These are phyloP conservation scores for Aphanomyces astaci DNA, from an alignment of 352 stramenopile species.

Conservation along the genomic window DNA sequence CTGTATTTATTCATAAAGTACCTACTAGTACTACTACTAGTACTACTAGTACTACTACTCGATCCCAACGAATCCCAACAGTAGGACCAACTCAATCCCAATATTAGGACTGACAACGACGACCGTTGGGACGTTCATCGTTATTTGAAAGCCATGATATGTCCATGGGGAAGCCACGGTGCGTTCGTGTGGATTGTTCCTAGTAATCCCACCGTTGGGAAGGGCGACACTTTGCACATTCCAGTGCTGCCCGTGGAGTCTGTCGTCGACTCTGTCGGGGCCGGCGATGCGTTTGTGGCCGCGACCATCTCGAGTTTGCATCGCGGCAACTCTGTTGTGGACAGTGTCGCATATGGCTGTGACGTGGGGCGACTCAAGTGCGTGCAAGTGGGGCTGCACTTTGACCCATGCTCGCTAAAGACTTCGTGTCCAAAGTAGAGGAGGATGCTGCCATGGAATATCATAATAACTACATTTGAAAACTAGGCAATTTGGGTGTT, in stretches of 20 bases:
- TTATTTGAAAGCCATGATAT: conserved; percentile 53
- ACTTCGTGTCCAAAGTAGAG: no score
- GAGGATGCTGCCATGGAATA: no score
- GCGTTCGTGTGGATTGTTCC: conserved; percentile 36
- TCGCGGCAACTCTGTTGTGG: conserved; percentile 25
- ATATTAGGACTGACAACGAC: not conserved
- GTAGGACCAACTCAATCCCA: no score
- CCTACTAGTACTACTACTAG: no score
- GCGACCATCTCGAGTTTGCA: conserved; percentile 45
- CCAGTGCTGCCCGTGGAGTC: conserved; percentile 28
- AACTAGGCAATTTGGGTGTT: no score
- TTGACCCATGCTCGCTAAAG: conserved; percentile 27
- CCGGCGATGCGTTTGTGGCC: conserved; percentile 67
- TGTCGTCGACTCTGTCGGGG: conserved; percentile 61
- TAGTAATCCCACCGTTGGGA: not conserved
- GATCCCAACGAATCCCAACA: no score
- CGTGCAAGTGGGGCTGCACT: conserved; percentile 40
- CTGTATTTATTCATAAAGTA: no score
- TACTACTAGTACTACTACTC: no score
- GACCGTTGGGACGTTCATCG: conserved; percentile 10
- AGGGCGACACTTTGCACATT: conserved; percentile 30
- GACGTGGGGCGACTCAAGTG: conserved; percentile 55
- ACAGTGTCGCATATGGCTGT: conserved; percentile 39
- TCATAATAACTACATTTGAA: no score
- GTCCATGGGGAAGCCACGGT: conserved; percentile 50